phyloP scores from a whole-genome alignment of 2,329 filamentous ascomycete species.

The Fusarium beomiforme region DNA sequence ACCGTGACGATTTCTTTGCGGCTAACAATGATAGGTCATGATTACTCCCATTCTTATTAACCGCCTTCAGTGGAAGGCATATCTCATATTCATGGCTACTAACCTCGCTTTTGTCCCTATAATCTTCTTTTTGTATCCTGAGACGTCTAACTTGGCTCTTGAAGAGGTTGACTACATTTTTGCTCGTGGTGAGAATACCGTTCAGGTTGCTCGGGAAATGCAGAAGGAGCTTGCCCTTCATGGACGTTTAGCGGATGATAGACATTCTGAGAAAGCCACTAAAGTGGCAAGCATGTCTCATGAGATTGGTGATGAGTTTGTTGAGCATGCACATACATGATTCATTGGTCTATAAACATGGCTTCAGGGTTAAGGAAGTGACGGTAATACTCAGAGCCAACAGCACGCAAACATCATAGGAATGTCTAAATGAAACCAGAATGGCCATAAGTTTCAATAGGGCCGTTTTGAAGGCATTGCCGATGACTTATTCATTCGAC shows the following conservation, averaged over 20 bases:
- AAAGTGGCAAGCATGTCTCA: background rate
- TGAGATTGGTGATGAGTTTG: background rate
- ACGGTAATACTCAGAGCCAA: no score
- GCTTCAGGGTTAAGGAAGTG: no score
- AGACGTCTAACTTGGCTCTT: conserved; percentile 7
- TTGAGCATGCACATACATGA: background rate
- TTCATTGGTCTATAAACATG: no score
- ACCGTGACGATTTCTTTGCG: rapidly evolving
- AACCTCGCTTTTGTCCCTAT: conserved; percentile 3
- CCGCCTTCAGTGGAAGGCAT: conserved; percentile 11
- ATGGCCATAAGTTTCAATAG: no score
- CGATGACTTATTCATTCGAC: no score
- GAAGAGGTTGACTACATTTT: conserved; percentile 21
- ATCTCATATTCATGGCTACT: conserved; percentile 15
- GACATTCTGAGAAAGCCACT: background rate
- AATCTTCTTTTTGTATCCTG: background rate
- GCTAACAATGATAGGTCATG: conserved; percentile 51
- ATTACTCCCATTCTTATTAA: conserved; percentile 54
- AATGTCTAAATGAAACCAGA: no score
- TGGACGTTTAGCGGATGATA: background rate
- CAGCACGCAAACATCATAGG: rapidly evolving
- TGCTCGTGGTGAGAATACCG: background rate
- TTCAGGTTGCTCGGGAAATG: conserved; percentile 3
- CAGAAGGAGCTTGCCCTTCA: conserved; percentile 9
- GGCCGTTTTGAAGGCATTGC: no score